phyloP scores from a whole-genome alignment of 352 stramenopile species.

The Pythium chondricola region DNA sequence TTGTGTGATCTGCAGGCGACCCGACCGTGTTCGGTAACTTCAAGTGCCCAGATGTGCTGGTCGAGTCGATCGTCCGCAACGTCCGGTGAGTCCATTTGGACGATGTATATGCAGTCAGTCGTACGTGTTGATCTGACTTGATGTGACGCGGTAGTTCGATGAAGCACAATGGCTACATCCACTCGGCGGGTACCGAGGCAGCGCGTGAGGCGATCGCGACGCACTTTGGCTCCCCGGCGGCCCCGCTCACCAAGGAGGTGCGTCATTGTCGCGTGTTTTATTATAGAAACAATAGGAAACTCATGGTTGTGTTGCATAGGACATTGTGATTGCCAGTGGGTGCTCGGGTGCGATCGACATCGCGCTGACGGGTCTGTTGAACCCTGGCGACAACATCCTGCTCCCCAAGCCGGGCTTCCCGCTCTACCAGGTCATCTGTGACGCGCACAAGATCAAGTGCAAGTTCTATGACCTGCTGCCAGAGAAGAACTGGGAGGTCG shows the following conservation, averaged over 20 bases:
- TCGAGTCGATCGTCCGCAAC: conserved; percentile 68
- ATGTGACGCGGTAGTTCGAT: conserved; percentile 69
- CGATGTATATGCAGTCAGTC: background rate
- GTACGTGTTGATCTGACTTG: too few species aligned
- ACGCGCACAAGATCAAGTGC: conserved; percentile 88
- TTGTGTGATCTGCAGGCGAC: conserved; percentile 55
- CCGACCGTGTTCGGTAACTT: conserved; percentile 93
- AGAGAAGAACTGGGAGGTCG: conserved; percentile 89
- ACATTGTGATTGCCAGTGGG: conserved; percentile 92
- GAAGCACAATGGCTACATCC: conserved; percentile 91
- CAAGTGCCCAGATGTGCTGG: conserved; percentile 81
- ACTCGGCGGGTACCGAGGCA: conserved; percentile 82
- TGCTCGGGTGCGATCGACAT: conserved; percentile 93
- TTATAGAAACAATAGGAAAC: background rate
- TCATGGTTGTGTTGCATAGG: conserved; percentile 20
- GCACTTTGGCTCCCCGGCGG: conserved; percentile 51
- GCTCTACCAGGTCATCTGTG: conserved; percentile 93
- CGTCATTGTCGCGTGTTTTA: background rate
- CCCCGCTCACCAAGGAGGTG: conserved; percentile 74
- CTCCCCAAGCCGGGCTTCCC: conserved; percentile 93
- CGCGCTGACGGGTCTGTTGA: conserved; percentile 84
- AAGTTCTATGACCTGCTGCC: conserved; percentile 89
- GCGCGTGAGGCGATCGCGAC: conserved; percentile 87
- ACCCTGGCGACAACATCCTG: conserved; percentile 89
- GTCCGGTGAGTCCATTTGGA: conserved; percentile 29